phyloP scores from a whole-genome alignment of 2,329 filamentous ascomycete species.

The Cladophialophora carrionii region DNA sequence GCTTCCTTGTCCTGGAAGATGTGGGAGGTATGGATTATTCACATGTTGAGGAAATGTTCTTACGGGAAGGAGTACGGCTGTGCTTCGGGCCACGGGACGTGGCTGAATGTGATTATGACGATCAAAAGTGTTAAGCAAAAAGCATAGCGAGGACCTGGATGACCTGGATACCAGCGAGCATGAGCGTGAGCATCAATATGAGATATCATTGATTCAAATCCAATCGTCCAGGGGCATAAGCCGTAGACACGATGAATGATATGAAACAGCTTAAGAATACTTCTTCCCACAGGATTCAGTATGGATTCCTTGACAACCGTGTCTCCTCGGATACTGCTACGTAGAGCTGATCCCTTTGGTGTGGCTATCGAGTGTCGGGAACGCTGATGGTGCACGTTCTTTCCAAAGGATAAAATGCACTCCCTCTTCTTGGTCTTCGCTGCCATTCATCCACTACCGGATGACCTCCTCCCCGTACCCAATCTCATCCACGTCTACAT shows the following conservation, averaged over 20 bases:
- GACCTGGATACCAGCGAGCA: constrained; percentile 12
- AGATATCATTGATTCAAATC: not conserved
- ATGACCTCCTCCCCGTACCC: constrained; percentile 61
- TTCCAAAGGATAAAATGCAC: not conserved
- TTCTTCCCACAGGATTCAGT: not conserved
- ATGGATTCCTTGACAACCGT: not conserved
- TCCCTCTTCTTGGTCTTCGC: not conserved
- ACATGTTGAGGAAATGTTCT: not conserved
- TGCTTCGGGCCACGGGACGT: not conserved
- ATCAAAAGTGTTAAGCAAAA: constrained; percentile 11
- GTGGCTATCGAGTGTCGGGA: not conserved
- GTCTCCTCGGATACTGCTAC: not conserved
- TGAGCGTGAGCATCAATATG: constrained; percentile 9
- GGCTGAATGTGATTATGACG: constrained; percentile 2
- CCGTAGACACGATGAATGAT: not conserved
- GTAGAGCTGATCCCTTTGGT: not conserved
- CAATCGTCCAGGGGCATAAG: not conserved
- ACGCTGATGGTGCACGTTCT: not conserved
- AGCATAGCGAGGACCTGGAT: constrained; percentile 23
- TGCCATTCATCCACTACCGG: constrained; percentile 53
- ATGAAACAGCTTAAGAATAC: constrained; percentile 1
- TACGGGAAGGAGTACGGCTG: not conserved
- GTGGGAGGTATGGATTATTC: not conserved
- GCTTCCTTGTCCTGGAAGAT: not conserved
- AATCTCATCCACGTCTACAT: constrained; percentile 68